These are phyloP conservation scores for Talinum fruticosum DNA, from an alignment of 148 eudicot species.

Conservation along the genomic window DNA sequence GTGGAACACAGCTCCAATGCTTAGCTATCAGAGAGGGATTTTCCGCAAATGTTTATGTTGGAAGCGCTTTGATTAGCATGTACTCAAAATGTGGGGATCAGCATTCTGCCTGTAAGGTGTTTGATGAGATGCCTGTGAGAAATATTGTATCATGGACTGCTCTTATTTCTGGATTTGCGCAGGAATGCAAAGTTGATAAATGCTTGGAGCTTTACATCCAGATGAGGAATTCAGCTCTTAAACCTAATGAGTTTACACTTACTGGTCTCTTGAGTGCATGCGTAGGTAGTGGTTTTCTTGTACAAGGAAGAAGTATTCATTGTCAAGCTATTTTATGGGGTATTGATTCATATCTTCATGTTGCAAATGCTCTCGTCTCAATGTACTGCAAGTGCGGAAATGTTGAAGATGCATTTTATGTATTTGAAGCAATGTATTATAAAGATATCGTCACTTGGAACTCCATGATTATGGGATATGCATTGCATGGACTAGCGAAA, in stretches of 20 bases:
- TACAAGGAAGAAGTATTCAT: constrained; percentile 36
- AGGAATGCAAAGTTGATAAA: constrained; percentile 26
- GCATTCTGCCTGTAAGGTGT: constrained; percentile 28
- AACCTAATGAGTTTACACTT: constrained; percentile 42
- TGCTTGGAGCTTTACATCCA: constrained; percentile 37
- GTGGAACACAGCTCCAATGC: constrained; percentile 41
- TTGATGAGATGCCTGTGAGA: constrained; percentile 42
- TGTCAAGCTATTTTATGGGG: constrained; percentile 38
- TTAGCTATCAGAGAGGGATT: constrained; percentile 32
- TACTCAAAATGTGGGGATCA: constrained; percentile 34
- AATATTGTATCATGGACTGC: constrained; percentile 53
- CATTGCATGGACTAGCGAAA: constrained; percentile 37
- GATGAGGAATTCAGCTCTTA: constrained; percentile 34
- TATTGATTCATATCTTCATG: constrained; percentile 32
- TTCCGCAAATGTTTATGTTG: constrained; percentile 34
- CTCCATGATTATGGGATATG: constrained; percentile 46
- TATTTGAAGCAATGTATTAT: constrained; percentile 28
- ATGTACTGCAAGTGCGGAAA: constrained; percentile 53
- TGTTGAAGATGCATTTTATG: constrained; percentile 28
- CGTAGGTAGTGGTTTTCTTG: constrained; percentile 37
- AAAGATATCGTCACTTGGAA: constrained; percentile 49
- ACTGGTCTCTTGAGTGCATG: constrained; percentile 38
- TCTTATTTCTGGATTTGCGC: constrained; percentile 38
- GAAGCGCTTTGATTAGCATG: constrained; percentile 37
- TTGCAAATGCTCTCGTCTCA: constrained; percentile 45